Conservation (phyloP, 345 rosid species). For the Geranium rotundifolium region DNA sequence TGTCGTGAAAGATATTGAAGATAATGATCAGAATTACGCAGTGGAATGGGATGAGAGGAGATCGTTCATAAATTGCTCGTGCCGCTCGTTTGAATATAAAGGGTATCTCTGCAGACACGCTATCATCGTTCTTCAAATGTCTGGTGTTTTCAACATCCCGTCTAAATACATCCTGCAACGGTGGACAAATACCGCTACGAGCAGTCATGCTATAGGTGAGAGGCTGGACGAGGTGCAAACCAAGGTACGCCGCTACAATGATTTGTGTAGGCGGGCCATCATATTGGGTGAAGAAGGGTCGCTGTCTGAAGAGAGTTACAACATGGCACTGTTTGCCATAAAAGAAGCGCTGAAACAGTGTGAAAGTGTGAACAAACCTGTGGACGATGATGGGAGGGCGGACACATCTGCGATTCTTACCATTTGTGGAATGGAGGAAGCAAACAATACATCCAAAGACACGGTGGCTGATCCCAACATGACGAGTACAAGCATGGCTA, state of each 20-base stretch:
- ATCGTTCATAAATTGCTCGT: constrained; percentile 7
- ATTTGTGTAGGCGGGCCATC: background rate
- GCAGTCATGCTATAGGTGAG: constrained; percentile 7
- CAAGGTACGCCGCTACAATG: constrained; percentile 3
- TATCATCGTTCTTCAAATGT: constrained; percentile 16
- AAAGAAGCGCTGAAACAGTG: constrained; percentile 14
- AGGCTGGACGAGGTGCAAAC: constrained; percentile 5
- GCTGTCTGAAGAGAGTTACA: constrained; percentile 8
- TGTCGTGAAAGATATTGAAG: constrained; percentile 11
- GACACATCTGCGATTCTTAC: constrained; percentile 1
- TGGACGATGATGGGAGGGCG: constrained; percentile 2
- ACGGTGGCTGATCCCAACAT: background rate
- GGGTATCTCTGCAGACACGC: constrained; percentile 16
- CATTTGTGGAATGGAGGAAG: constrained; percentile 6
- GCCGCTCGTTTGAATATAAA: constrained; percentile 14
- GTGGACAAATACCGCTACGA: constrained; percentile 10
- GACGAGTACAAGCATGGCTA: background rate
- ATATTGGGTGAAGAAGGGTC: constrained; percentile 13
- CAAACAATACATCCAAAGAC: constrained; percentile 3
- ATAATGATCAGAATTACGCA: constrained; percentile 6
- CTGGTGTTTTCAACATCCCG: constrained; percentile 12
- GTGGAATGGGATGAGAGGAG: constrained; percentile 12
- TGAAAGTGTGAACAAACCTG: constrained; percentile 8
- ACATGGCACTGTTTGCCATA: constrained; percentile 4
- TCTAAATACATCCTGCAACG: background rate